These are phyloP conservation scores for Yamadazyma friedrichii DNA, from an alignment of 1,139 yeast species.

Conservation along the genomic window DNA sequence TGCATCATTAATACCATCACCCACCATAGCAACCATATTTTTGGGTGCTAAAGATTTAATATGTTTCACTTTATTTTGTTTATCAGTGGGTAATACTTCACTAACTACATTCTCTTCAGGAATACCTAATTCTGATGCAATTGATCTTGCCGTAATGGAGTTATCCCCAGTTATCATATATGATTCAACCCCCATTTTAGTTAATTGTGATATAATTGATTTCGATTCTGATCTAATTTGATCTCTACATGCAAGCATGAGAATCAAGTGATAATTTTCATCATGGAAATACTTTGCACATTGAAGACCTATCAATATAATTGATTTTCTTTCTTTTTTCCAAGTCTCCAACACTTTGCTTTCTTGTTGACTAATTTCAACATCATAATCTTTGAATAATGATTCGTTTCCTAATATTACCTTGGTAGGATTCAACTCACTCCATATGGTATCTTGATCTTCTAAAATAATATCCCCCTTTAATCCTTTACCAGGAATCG, in stretches of 20 bases:
- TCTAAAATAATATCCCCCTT: conserved; percentile 38
- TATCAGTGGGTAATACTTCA: conserved; percentile 72
- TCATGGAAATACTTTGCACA: conserved; percentile 26
- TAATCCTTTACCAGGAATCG: conserved; percentile 60
- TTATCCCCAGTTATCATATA: conserved; percentile 81
- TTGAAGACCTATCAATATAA: conserved; percentile 53
- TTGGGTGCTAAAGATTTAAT: conserved; percentile 40
- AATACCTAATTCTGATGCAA: conserved; percentile 65
- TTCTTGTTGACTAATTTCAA: conserved; percentile 25
- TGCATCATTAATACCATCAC: conserved; percentile 66
- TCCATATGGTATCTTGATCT: conserved; percentile 26
- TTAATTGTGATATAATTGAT: conserved; percentile 47
- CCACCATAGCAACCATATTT: conserved; percentile 56
- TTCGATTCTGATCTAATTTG: conserved; percentile 62
- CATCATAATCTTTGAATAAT: conserved; percentile 46
- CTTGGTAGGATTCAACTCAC: conserved; percentile 26
- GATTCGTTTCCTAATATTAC: conserved; percentile 68
- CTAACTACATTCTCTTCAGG: conserved; percentile 55
- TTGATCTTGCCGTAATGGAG: conserved; percentile 61
- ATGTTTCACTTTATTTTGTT: conserved; percentile 57
- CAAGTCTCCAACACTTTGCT: conserved; percentile 40
- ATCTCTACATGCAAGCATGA: conserved; percentile 62
- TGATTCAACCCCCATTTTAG: conserved; percentile 48
- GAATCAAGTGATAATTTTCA: conserved; percentile 34
- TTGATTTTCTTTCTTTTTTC: conserved; percentile 65